Base-by-base conservation (phyloP, 106 monocot species). In the Dendrobium catenatum region DNA sequence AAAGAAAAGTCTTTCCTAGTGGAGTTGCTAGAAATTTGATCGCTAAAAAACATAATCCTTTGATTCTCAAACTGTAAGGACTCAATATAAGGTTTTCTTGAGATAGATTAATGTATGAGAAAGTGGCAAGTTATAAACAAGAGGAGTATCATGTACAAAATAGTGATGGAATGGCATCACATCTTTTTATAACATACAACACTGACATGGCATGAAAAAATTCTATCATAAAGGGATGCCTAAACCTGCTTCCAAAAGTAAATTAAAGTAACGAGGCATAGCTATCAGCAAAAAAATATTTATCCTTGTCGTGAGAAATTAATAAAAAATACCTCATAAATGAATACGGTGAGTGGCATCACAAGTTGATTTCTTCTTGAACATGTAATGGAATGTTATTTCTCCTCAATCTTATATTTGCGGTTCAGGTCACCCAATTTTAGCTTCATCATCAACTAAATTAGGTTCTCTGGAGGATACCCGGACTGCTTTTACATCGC, bases 371-470 rank as follows among this genome's bases (percentile, higher is more conserved):
- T 37, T 9, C 40, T 72, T 72, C 72, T 29, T 40, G 72, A 72
- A 40, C 72, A 72, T 72, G 3, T 22, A 72, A 72, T 13, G 33
- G 7, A 72, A 29, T 27, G 27, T 72, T 72, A 16, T 33, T 72
- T 16, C 16, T 72, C 1, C 11, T 17, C 37, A 16, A 37, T 40
- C 13, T 72, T 55, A 56, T 72, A 68, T 72, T 51, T 51, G 51
- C 51, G 15, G 51, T 16, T 51, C 51, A 13, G 51, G 51, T 51
- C 51, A 51, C 51, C 51, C 3, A 51, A 1, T 51, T 75, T 80
- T 80, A 9, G 85, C 78, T 79, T 79, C 85, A 59, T 79, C 83
- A 31, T 79, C 83, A 55, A 86, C 78, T 55, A 78, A 56, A 19
- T n/a, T 78, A 46, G 80, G 2, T 79, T 75, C 85, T 76, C 81